A percentile compares a stretch with the other conserved stretches of the same genome.
Evolutionary conservation across 805 yeast genomes (phyloP).

Genomic region (Saccharomycopsis sp.): DNA sequence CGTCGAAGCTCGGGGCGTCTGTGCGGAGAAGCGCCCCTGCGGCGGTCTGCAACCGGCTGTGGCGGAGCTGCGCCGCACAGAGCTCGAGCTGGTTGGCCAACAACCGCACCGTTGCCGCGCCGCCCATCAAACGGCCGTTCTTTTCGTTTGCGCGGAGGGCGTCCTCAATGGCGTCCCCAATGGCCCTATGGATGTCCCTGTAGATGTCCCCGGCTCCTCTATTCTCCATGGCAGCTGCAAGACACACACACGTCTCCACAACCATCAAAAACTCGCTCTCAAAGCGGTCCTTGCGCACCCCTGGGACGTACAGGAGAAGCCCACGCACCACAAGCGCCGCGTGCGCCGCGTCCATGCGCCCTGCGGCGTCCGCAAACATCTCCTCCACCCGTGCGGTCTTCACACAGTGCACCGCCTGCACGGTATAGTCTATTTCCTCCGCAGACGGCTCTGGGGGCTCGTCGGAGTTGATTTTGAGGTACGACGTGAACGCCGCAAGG

Average conservation of each 20-base stretch:
- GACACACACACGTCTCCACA: slow-evolving; percentile 38
- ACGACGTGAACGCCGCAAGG: slow-evolving; percentile 88
- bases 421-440: slow-evolving; percentile 82
- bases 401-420: slow-evolving; percentile 78
- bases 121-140: slow-evolving; percentile 27
- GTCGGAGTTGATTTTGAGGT: slow-evolving; percentile 79
- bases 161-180: too few species aligned
- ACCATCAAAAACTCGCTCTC: slow-evolving; percentile 44
- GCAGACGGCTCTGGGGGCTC: slow-evolving; percentile 89
- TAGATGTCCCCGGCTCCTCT: too few species aligned
- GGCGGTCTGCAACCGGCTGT: neutral
- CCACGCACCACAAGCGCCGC: neutral
- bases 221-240: slow-evolving; percentile 25
- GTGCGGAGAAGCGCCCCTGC: neutral
- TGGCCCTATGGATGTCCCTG: too few species aligned
- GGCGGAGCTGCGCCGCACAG: neutral
- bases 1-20: neutral
- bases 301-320: slow-evolving; percentile 8
- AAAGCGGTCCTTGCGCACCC: slow-evolving; percentile 31
- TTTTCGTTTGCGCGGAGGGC: slow-evolving; percentile 30
- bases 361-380: slow-evolving; percentile 5
- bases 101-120: slow-evolving; percentile 34
- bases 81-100: slow-evolving; percentile 40
- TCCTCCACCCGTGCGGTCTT: slow-evolving; percentile 33
- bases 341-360: neutral